A percentile compares a stretch with the other conserved stretches of the same genome.
phyloP scores from a whole-genome alignment of 2,329 filamentous ascomycete genomes.

The Neophaeococcomyces aloes region DNA sequence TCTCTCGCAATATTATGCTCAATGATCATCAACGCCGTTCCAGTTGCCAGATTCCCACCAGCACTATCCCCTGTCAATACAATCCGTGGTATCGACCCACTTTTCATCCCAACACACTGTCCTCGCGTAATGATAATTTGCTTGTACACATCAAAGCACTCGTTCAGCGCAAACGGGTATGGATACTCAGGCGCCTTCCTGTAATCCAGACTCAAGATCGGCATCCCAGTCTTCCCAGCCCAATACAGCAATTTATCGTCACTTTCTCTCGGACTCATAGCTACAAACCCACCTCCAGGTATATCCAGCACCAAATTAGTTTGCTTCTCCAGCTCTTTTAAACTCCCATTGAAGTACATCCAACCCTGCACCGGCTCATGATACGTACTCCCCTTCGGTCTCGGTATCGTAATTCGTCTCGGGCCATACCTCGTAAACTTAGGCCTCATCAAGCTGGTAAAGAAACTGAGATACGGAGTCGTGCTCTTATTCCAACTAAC shows the following conservation, averaged over 20 bases:
- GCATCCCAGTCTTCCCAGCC: slow-evolving; percentile 80
- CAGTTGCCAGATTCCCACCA: slow-evolving; percentile 69
- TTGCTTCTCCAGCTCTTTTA: slow-evolving; percentile 65
- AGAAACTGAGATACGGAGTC: slow-evolving; percentile 68
- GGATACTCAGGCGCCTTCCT: slow-evolving; percentile 74
- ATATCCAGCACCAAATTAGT: slow-evolving; percentile 76
- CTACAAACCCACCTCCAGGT: slow-evolving; percentile 88
- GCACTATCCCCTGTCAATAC: slow-evolving; percentile 72
- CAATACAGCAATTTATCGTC: slow-evolving; percentile 91
- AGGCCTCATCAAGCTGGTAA: slow-evolving; percentile 64
- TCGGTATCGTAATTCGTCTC: slow-evolving; percentile 69
- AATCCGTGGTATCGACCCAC: slow-evolving; percentile 53
- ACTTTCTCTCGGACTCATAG: slow-evolving; percentile 88
- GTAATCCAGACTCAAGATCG: slow-evolving; percentile 85
- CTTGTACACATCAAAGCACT: slow-evolving; percentile 78
- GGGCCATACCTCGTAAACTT: slow-evolving; percentile 72
- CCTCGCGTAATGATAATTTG: slow-evolving; percentile 62
- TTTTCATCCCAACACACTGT: slow-evolving; percentile 63
- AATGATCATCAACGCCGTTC: slow-evolving; percentile 78
- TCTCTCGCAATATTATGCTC: slow-evolving; percentile 50
- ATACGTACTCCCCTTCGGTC: slow-evolving; percentile 71
- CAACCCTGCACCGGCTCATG: slow-evolving; percentile 72
- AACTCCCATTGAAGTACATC: slow-evolving; percentile 87
- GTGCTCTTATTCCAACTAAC: slow-evolving; percentile 94
- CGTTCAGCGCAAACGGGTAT: slow-evolving; percentile 75